A percentile compares a stretch with the other conserved stretches of the same genome.
phyloP scores from a whole-genome alignment of 495 filamentous ascomycete species.

The Evansstolkia leycettana region DNA sequence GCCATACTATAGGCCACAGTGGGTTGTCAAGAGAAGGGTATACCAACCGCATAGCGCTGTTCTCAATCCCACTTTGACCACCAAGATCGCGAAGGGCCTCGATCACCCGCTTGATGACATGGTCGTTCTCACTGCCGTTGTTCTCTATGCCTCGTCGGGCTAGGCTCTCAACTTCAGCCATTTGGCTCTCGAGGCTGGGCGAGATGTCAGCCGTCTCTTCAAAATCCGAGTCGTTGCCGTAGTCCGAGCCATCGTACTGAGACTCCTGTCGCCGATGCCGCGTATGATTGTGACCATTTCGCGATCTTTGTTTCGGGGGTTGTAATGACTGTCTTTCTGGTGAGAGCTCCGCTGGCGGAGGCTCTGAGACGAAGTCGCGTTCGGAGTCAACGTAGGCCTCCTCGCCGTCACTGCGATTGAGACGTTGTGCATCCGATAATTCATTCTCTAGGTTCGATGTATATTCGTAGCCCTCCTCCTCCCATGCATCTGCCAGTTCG shows the following conservation, averaged over 20 bases:
- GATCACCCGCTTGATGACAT: conserved; percentile 57
- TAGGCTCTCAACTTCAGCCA: conserved; percentile 66
- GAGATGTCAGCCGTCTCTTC: conserved; percentile 57
- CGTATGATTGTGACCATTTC: conserved; percentile 11
- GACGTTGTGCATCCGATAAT: conserved; percentile 18
- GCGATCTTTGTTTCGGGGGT: conserved; percentile 14
- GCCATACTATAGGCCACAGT: not conserved
- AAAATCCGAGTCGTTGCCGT: conserved; percentile 59
- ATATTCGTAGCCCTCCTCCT: conserved; percentile 37
- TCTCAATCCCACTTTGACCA: conserved; percentile 70
- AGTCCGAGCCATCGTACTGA: conserved; percentile 46
- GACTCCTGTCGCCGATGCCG: conserved; percentile 36
- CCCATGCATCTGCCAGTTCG: conserved; percentile 49
- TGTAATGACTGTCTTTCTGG: conserved; percentile 17
- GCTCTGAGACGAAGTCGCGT: conserved; percentile 14
- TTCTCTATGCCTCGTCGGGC: conserved; percentile 60
- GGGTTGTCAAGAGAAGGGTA: conserved; percentile 1
- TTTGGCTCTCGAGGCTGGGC: conserved; percentile 56
- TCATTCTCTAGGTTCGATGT: conserved; percentile 29
- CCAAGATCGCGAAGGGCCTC: conserved; percentile 66
- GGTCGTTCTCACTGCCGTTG: conserved; percentile 55
- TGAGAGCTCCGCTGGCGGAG: conserved; percentile 18
- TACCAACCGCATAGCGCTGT: conserved; percentile 61
- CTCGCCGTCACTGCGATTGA: conserved; percentile 22
- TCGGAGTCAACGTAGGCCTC: conserved; percentile 19